A percentile compares a stretch with the other conserved stretches of the same genome.
Evolutionary conservation across 257 asterid species (phyloP).

Genomic region (Plantago major): DNA sequence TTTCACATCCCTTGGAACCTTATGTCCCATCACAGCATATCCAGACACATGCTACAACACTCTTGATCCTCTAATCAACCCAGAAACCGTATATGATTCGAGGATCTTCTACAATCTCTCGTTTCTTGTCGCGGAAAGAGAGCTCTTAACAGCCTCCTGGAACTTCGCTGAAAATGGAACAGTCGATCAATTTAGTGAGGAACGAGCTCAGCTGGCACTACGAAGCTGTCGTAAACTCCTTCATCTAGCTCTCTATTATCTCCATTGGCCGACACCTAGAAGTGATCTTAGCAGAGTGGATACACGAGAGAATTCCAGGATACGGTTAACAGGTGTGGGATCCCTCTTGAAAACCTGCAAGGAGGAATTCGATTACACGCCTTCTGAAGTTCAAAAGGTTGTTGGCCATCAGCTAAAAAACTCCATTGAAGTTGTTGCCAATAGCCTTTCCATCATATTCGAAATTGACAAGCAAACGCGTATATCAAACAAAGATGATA

Average conservation of each 20-base stretch:
- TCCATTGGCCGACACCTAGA: conserved; percentile 14
- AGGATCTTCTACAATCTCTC: conserved; percentile 11
- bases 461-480: background rate
- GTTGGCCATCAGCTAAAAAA: conserved; percentile 8
- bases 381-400: background rate
- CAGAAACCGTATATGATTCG: background rate
- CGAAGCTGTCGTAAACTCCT: conserved; percentile 24
- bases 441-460: conserved; percentile 15
- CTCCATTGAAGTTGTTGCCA: background rate
- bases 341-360: conserved; percentile 21
- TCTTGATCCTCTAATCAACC: conserved; percentile 14
- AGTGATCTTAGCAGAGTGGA: background rate
- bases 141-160: conserved; percentile 11
- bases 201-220: background rate
- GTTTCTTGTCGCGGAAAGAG: conserved; percentile 14
- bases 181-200: background rate
- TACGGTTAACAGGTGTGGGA: conserved; percentile 19
- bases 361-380: conserved; percentile 16
- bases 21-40: conserved; percentile 11
- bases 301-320: conserved; percentile 9
- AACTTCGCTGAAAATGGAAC: conserved; percentile 8
- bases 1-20: conserved; percentile 1
- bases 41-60: conserved; percentile 15
- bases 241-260: conserved; percentile 24
- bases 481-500: background rate